Percentiles rank a stretch among this genome's conserved stretches.
These are phyloP conservation scores for Alternaria triticimaculans DNA, from an alignment of 2,329 filamentous ascomycete species.

Conservation along the genomic window DNA sequence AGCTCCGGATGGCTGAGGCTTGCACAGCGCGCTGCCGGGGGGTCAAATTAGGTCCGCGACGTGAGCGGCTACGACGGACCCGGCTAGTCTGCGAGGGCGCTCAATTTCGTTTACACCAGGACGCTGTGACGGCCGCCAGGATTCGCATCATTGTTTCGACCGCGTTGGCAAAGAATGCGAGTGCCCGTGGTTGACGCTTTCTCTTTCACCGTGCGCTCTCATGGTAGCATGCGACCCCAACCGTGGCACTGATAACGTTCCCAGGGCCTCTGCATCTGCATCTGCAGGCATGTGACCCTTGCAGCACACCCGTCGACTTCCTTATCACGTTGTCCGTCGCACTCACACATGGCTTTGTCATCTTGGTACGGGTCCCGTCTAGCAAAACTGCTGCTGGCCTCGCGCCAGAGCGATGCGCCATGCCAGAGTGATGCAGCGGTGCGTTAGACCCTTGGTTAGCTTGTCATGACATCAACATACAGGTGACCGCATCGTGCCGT, in stretches of 20 bases:
- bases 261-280: constrained; percentile 4
- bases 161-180: not conserved
- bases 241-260: not conserved
- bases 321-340: constrained; percentile 1
- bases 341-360: constrained; percentile 1
- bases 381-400: constrained; percentile 5
- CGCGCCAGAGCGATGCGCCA: constrained; percentile 15
- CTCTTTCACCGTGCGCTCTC: not conserved
- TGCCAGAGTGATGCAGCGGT: constrained; percentile 18
- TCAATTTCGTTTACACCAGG: constrained; percentile 27
- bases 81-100: constrained; percentile 13
- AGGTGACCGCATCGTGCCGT: constrained; percentile 13
- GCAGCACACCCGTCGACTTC: not conserved
- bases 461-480: constrained; percentile 32
- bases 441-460: constrained; percentile 21
- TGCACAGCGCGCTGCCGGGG: constrained; percentile 27
- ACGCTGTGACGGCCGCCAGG: constrained; percentile 16
- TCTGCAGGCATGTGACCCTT: constrained; percentile 12
- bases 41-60: constrained; percentile 28
- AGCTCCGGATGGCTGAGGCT: constrained; percentile 43
- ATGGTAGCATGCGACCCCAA: not conserved
- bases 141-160: constrained; percentile 9
- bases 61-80: constrained; percentile 19
- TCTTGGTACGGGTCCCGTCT: not conserved
- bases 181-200: not conserved